Evolutionary conservation across 164 flowering plant species (phyloP).

Genomic region (Macadamia integrifolia): DNA sequence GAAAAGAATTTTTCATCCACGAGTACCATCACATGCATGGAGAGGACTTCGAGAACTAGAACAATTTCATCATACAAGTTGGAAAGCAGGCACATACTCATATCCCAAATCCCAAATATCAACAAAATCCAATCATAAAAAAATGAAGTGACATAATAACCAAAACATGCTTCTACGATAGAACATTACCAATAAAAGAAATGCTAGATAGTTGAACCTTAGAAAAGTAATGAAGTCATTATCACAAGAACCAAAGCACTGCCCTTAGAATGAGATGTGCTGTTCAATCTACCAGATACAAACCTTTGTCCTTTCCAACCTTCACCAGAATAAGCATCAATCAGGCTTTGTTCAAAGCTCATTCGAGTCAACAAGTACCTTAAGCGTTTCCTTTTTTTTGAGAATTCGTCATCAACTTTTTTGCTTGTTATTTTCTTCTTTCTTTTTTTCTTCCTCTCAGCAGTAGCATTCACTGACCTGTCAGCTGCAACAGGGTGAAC

Average conservation of each 20-base stretch:
- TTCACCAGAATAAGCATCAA: conserved; percentile 81
- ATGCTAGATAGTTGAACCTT: no score
- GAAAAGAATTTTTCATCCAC: not conserved
- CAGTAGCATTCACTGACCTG: conserved; percentile 4
- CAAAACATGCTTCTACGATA: no score
- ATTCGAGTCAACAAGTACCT: conserved; percentile 28
- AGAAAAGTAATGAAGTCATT: not conserved
- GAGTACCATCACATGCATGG: not conserved
- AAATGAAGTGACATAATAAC: not conserved
- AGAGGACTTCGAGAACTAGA: not conserved
- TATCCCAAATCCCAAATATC: no score
- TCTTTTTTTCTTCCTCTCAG: conserved; percentile 12
- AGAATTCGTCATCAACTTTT: conserved; percentile 17
- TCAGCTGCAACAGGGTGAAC: conserved; percentile 11
- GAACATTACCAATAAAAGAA: no score
- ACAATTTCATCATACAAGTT: not conserved
- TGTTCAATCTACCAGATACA: conserved; percentile 12
- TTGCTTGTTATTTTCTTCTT: conserved; percentile 11
- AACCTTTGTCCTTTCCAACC: conserved; percentile 93
- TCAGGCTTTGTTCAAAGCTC: conserved; percentile 54
- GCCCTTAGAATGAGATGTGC: not conserved
- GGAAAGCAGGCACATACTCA: not conserved
- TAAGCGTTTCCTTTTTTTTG: conserved; percentile 22
- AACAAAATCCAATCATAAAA: not conserved
- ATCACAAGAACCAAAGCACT: not conserved